Conservation (phyloP, 2,329 filamentous ascomycete genomes). For the Aspergillus brasiliensis region DNA sequence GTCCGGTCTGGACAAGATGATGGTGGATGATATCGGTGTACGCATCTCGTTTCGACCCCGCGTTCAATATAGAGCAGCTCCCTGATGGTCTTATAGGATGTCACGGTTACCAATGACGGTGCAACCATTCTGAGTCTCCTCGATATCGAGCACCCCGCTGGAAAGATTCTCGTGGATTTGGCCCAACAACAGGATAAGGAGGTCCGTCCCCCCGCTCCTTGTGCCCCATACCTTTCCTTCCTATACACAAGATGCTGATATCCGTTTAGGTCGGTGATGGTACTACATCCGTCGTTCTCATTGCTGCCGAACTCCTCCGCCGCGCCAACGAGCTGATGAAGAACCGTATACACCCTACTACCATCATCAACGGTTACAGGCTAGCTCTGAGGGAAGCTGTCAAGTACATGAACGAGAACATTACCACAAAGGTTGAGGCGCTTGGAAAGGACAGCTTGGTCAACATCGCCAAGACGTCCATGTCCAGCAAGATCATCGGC, state of each 20-base stretch:
- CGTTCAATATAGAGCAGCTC: slow-evolving; percentile 12
- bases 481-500: slow-evolving; percentile 99
- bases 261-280: slow-evolving; percentile 76
- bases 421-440: slow-evolving; percentile 91
- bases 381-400: slow-evolving; percentile 93
- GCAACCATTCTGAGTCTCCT: slow-evolving; percentile 93
- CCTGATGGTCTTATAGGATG: slow-evolving; percentile 63
- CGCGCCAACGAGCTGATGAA: slow-evolving; percentile 98
- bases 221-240: not conserved
- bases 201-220: slow-evolving; percentile 32
- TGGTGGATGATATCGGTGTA: slow-evolving; percentile 99
- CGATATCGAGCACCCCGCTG: slow-evolving; percentile 96
- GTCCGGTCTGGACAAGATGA: slow-evolving; percentile 98
- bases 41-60: slow-evolving; percentile 37
- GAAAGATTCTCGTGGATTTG: slow-evolving; percentile 96
- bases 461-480: slow-evolving; percentile 96
- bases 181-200: slow-evolving; percentile 99
- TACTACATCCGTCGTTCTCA: slow-evolving; percentile 95
- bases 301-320: slow-evolving; percentile 90
- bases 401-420: slow-evolving; percentile 98
- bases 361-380: slow-evolving; percentile 97
- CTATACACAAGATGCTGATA: slow-evolving; percentile 3
- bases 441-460: slow-evolving; percentile 87
- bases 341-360: slow-evolving; percentile 99
- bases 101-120: slow-evolving; percentile 98